Evolutionary conservation across 768 basidiomycete genomes (phyloP), one percentile per base, ranked within the genome.

Genomic region (Myochromella boudieri): DNA sequence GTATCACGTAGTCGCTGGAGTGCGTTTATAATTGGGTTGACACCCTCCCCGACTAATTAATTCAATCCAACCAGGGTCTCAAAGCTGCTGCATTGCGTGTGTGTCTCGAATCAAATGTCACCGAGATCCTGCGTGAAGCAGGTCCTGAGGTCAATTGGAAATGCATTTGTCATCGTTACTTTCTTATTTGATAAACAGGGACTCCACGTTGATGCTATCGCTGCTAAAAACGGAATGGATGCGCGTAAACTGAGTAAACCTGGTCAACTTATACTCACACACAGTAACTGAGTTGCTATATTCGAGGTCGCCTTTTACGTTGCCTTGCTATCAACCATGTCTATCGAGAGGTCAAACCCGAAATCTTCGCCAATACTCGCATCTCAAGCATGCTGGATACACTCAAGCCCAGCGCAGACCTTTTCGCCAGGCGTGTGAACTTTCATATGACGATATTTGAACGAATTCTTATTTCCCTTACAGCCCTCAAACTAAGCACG

Each of bases 81-180:
- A 57, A 60, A 46, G 55, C 66, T 2, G 46, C 60, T 2, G 58
- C 60, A 1, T 53, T 69, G 3, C 54, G 66, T 3, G 59, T 59
- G 1, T 60, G 54, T 14, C 43, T 67, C 18, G 61, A 68, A 36
- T 56, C 60, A 3, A 58, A 65, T 42, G 66, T 66, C n/a, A 59
- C 57, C 2, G 68, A 70, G 42, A 67, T 70, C 17, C 49, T 72
- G n/a, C 60, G 66, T 1, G 67, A 66, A 38, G 67, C 63, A 7
- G 70, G 70, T 6, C 56, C 58, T 3, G 22, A 61, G 46, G 64
- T 64, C 18, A 11, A 47, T 51, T 32, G 10, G 6, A 22, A 36
- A 27, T 20, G 34, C 21, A 20, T 10, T 22, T 44, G 21, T 26
- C 29, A 10, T 22, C 31, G 31, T 38, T 17, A 17, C 5, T 18